phyloP scores from a whole-genome alignment of 2,329 filamentous ascomycete genomes.

The Botrytis cinerea region DNA sequence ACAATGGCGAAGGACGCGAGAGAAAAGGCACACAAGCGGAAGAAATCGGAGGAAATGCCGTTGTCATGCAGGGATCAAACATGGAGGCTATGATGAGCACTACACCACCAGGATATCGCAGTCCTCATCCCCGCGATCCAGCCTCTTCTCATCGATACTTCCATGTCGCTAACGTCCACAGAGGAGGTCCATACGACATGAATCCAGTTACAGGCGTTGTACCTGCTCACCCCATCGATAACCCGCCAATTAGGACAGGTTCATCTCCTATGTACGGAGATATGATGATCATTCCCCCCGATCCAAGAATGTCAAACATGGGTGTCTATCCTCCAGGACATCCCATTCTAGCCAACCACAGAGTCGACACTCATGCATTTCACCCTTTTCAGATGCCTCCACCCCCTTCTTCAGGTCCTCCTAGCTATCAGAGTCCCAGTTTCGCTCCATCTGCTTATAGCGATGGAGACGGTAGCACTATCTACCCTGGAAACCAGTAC shows the following conservation, averaged over 20 bases:
- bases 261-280: not conserved
- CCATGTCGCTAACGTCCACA: not conserved
- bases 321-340: conserved; percentile 1
- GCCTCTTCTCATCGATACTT: not conserved
- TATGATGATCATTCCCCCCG: conserved; percentile 6
- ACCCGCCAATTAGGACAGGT: not conserved
- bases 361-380: not conserved
- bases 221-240: not conserved
- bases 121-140: not conserved
- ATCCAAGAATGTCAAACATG: not conserved
- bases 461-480: not conserved
- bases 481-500: not conserved
- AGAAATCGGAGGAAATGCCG: not conserved
- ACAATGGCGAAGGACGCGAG: not conserved
- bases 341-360: not conserved
- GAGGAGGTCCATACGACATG: not conserved
- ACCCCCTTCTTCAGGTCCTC: not conserved
- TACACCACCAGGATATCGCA: not conserved
- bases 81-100: not conserved
- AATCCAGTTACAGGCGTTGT: conserved; percentile 12
- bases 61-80: not conserved
- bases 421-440: not conserved
- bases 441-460: not conserved
- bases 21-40: not conserved
- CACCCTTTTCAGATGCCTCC: not conserved